Conservation (phyloP, 805 yeast species). For the Nakazawaea wyomingensis region DNA sequence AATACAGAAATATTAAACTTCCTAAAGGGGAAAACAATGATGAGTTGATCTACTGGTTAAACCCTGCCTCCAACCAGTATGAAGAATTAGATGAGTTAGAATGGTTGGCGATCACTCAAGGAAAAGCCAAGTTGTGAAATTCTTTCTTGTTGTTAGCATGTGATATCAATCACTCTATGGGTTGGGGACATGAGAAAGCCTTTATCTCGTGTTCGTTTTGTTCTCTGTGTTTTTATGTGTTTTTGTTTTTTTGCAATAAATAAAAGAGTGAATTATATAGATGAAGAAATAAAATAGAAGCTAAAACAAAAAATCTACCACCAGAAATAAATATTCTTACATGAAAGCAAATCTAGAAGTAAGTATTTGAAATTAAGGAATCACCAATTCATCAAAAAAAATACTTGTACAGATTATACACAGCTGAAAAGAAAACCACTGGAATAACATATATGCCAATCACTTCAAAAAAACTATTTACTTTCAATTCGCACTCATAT, state of each 20-base stretch:
- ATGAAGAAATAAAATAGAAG: too few relatives aligned
- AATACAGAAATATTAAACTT: conserved; percentile 59
- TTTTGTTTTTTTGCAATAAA: too few relatives aligned
- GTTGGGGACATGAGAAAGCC: too few relatives aligned
- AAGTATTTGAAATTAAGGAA: too few relatives aligned
- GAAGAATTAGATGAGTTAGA: conserved; percentile 47
- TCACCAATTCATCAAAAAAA: not conserved
- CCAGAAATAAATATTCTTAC: too few relatives aligned
- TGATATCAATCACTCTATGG: too few relatives aligned
- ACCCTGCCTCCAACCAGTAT: conserved; percentile 40
- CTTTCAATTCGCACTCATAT: conserved; percentile 18
- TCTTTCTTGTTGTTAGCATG: too few relatives aligned
- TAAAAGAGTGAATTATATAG: too few relatives aligned
- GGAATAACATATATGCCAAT: conserved; percentile 25
- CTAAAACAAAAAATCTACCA: too few relatives aligned
- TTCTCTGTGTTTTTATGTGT: too few relatives aligned
- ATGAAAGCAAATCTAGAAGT: too few relatives aligned
- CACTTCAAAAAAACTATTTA: conserved; percentile 20
- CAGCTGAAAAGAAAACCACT: not conserved
- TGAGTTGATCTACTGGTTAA: conserved; percentile 70
- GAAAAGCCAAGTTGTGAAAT: conserved; percentile 19
- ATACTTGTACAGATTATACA: not conserved
- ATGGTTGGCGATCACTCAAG: conserved; percentile 38
- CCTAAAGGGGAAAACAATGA: conserved; percentile 60
- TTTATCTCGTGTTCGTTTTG: too few relatives aligned